Conservation (phyloP, 192 early-diverging fungal species). For the Coemansia umbellata region DNA sequence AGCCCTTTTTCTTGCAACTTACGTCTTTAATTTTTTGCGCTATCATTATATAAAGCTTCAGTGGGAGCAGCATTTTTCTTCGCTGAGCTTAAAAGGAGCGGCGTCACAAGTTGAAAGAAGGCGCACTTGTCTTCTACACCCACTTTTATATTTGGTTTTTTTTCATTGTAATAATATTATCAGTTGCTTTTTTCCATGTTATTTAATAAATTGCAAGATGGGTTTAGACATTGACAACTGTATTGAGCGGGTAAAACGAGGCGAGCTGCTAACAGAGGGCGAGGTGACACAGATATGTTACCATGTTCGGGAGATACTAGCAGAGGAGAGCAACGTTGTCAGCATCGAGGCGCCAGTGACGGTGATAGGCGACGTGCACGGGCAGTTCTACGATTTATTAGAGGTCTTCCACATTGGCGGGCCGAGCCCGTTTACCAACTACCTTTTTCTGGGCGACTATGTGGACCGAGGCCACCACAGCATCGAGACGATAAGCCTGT, state of each 20-base stretch:
- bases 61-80: no score
- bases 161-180: no score
- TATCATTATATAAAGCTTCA: no score
- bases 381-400: slow-evolving; percentile 91
- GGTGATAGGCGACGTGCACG: slow-evolving; percentile 89
- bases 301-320: slow-evolving; percentile 72
- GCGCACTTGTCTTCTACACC: no score
- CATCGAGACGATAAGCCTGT: slow-evolving; percentile 89
- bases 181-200: no score
- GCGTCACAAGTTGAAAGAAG: no score
- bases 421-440: slow-evolving; percentile 85
- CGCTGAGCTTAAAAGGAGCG: no score
- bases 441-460: slow-evolving; percentile 99
- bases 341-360: slow-evolving; percentile 82
- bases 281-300: slow-evolving; percentile 79
- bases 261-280: slow-evolving; percentile 70
- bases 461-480: slow-evolving; percentile 99
- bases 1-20: slow-evolving; percentile 11
- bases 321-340: slow-evolving; percentile 82
- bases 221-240: slow-evolving; percentile 77
- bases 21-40: neutral
- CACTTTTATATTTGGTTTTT: no score
- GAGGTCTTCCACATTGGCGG: slow-evolving; percentile 96
- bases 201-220: slow-evolving; percentile 46
- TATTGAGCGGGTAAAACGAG: slow-evolving; percentile 68